Evolutionary conservation across 1,284 basidiomycete species (phyloP), one percentile per base, ranked within the genome.

Genomic region (Austroboletus novae-zelandiae): DNA sequence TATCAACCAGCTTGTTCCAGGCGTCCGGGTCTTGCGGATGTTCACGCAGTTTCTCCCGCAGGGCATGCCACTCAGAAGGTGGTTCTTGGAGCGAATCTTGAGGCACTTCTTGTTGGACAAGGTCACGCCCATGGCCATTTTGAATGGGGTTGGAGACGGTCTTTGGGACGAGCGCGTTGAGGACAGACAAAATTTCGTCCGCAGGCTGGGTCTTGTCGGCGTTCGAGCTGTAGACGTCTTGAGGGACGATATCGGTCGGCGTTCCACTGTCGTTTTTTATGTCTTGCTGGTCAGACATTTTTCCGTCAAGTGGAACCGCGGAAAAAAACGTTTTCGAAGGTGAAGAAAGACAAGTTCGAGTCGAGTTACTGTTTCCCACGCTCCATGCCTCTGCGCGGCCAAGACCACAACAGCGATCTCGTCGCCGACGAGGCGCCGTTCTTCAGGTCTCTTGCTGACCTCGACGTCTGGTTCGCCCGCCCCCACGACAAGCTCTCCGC

Each of bases 1-100:
- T 70, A 45, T 78, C 75, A 56, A 87, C 75, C 32, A 86, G 71
- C 48, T 71, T 77, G 63, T 84, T 71, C 82, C 85, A 87, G 17
- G 74, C 73, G 52, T 83, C 79, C 20, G 77, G 75, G 58, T 84
- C 79, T 57, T 78, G 73, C 18, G 79, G 78, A 52, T 80, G 75
- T 57, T 76, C 72, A 57, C 75, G 71, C 62, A 79, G 60, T 54
- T 72, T 72, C 48, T 71, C 66, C 58, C 71, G 76, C 61, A 77
- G 57, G 25, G 59, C 50, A 54, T 80, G 74, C 75, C 74, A 80
- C 61, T 80, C 78, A 57, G 78, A 78, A 47, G 62, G 69, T 36
- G 64, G 61, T 25, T 70, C 65, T 51, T 66, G 63, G 14, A 43
- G 61, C 27, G 51, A 32, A 37, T 64, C 63, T 45, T 58, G 66